phyloP scores from a whole-genome alignment of 805 yeast genomes.

The Peterozyma toletana region DNA sequence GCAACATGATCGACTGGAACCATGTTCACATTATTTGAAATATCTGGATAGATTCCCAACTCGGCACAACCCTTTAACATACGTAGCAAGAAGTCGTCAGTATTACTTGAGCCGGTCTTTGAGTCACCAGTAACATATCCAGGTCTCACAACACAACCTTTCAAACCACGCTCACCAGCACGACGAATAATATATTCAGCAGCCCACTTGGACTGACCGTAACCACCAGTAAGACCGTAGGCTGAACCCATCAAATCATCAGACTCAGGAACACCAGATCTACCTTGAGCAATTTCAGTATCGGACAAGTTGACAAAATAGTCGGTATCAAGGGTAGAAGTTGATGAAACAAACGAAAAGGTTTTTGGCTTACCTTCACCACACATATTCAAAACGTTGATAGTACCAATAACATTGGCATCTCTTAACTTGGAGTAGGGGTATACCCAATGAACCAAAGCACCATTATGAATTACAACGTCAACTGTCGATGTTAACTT shows the following conservation, averaged over 20 bases:
- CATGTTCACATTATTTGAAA: slow-evolving; percentile 84
- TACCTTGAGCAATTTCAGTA: slow-evolving; percentile 53
- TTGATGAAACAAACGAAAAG: slow-evolving; percentile 90
- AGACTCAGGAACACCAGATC: slow-evolving; percentile 68
- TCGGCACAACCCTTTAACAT: slow-evolving; percentile 93
- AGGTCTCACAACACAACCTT: slow-evolving; percentile 89
- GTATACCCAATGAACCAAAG: slow-evolving; percentile 97
- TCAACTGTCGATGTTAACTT: slow-evolving; percentile 56
- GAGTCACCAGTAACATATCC: slow-evolving; percentile 93
- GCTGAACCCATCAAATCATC: slow-evolving; percentile 83
- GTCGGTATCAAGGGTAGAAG: slow-evolving; percentile 85
- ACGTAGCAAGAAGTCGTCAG: slow-evolving; percentile 93
- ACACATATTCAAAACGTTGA: slow-evolving; percentile 76
- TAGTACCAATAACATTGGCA: slow-evolving; percentile 85
- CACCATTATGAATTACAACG: slow-evolving; percentile 91
- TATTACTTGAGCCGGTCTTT: slow-evolving; percentile 80
- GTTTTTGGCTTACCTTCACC: slow-evolving; percentile 75
- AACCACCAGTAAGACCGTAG: slow-evolving; percentile 80
- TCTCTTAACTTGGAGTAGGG: slow-evolving; percentile 88
- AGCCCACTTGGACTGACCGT: slow-evolving; percentile 98
- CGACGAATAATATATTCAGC: slow-evolving; percentile 83
- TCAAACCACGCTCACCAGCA: slow-evolving; percentile 83
- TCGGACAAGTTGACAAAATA: slow-evolving; percentile 77
- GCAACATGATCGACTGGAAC: slow-evolving; percentile 99
- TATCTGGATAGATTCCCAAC: slow-evolving; percentile 79